Conservation (phyloP, 345 rosid genomes). For the Ceriops tagal region DNA sequence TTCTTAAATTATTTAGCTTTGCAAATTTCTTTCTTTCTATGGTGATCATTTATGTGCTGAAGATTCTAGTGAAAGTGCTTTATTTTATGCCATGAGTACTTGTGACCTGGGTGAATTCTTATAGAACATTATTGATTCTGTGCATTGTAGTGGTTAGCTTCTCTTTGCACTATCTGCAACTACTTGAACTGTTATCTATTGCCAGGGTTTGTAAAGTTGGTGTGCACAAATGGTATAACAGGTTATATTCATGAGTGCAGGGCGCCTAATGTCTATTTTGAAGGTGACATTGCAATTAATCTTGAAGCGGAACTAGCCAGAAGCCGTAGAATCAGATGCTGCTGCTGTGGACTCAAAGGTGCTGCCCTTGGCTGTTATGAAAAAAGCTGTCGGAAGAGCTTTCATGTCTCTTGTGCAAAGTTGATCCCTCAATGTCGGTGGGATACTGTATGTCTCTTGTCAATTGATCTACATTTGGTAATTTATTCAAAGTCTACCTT, state of each 20-base stretch:
- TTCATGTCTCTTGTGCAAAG: constrained; percentile 77
- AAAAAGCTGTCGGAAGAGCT: constrained; percentile 64
- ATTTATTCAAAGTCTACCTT: not conserved
- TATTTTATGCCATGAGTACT: not conserved
- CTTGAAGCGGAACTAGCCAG: constrained; percentile 84
- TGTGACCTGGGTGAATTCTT: not conserved
- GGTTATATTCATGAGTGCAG: constrained; percentile 30
- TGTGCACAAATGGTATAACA: constrained; percentile 3
- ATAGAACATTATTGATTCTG: too few relatives aligned
- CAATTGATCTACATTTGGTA: not conserved
- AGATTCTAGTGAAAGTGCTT: not conserved
- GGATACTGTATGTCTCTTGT: constrained; percentile 64
- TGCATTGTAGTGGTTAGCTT: not conserved
- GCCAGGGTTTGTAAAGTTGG: not conserved
- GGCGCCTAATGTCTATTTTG: constrained; percentile 91
- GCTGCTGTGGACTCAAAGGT: constrained; percentile 82
- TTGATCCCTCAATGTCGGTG: constrained; percentile 66
- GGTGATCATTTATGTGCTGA: not conserved
- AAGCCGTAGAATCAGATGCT: constrained; percentile 69
- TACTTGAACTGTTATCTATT: not conserved
- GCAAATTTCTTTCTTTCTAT: not conserved
- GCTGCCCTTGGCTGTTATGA: constrained; percentile 96
- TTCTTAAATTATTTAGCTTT: not conserved
- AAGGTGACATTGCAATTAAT: constrained; percentile 59
- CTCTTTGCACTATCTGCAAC: not conserved